Evolutionary conservation across 108 stramenopile genomes (phyloP), one percentile per base, ranked within the genome.

Genomic region (Cyclotella sp.): DNA sequence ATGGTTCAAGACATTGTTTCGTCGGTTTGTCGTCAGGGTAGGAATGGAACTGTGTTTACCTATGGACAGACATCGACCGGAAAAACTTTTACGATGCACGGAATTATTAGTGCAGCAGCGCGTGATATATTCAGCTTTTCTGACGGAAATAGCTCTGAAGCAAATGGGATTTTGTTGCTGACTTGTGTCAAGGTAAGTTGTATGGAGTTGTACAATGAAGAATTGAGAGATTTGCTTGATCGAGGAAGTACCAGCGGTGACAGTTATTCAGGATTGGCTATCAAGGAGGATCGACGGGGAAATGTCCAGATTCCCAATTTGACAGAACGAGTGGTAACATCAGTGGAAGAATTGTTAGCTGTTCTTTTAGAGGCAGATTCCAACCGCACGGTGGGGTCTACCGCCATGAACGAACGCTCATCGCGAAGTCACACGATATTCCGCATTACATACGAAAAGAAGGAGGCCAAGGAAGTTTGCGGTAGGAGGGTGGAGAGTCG

Each of bases 131-230:
- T 90, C 29, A 70, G 26, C 75, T 84, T 49, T 45, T 60, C 51
- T 30, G 41, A 15, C 14, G 49, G 43, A 14, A 26, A 59, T 19
- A 68, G 16, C 1, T 59, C 21, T 44, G 24, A 59, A 16, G 44
- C 9, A 0, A 21, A 55, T 55, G 44, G 24, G 1, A 24, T 19
- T 22, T 70, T 55, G 43, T 54, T 47, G 19, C 53, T 73, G 62
- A 80, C 73, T 15, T 73, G 57, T 85, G 55, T 95, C 18, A 90
- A 89, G n/a, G 84, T 86, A 39, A 96, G 94, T 14, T 99, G 94
- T 78, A 82, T 99, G 63, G 98, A 99, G 84, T 93, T 99, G 10
- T 99, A 99, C 85, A 98, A 99, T 75, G 98, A 99, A 77, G 76
- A 93, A 45, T 83, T 99, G n/a, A 84, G 92, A n/a, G 98, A 99